Conservation (phyloP, 768 basidiomycete genomes). For the Mycena haematopus region DNA sequence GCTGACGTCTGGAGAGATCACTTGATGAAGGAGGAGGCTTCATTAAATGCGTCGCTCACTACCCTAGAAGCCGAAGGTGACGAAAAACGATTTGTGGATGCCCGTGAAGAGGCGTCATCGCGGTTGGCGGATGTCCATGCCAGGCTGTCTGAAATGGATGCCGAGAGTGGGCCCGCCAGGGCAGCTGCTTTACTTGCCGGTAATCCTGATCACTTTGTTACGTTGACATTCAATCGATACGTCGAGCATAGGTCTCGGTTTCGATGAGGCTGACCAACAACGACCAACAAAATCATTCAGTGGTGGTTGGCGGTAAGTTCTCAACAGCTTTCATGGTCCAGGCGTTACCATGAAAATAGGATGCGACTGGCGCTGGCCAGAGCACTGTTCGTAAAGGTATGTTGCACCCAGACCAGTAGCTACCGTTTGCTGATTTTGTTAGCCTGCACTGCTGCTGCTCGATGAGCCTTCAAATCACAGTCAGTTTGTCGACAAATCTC, state of each 20-base stretch:
- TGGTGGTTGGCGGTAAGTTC: constrained; percentile 86
- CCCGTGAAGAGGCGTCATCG: constrained; percentile 82
- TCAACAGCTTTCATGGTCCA: constrained; percentile 29
- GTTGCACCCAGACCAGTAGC: constrained; percentile 5
- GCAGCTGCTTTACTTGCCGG: constrained; percentile 90
- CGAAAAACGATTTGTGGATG: constrained; percentile 82
- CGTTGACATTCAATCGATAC: neutral
- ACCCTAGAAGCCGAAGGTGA: constrained; percentile 78
- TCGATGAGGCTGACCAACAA: constrained; percentile 86
- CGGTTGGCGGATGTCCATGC: constrained; percentile 90
- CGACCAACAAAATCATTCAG: constrained; percentile 86
- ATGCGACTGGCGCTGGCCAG: constrained; percentile 97
- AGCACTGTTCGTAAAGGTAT: constrained; percentile 93
- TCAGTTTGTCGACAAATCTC: constrained; percentile 40
- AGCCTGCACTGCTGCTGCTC: constrained; percentile 79
- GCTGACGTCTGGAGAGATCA: constrained; percentile 99
- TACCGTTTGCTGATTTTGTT: constrained; percentile 14
- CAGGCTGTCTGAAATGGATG: constrained; percentile 96
- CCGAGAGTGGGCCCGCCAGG: constrained; percentile 94
- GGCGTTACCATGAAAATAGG: constrained; percentile 43
- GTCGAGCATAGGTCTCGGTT: constrained; percentile 75
- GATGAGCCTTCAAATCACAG: constrained; percentile 98
- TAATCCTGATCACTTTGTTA: constrained; percentile 33
- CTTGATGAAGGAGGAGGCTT: constrained; percentile 81
- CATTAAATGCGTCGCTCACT: constrained; percentile 74